These are phyloP conservation scores for Aspergillus mulundensis DNA, from an alignment of 495 filamentous ascomycete genomes.

Conservation along the genomic window DNA sequence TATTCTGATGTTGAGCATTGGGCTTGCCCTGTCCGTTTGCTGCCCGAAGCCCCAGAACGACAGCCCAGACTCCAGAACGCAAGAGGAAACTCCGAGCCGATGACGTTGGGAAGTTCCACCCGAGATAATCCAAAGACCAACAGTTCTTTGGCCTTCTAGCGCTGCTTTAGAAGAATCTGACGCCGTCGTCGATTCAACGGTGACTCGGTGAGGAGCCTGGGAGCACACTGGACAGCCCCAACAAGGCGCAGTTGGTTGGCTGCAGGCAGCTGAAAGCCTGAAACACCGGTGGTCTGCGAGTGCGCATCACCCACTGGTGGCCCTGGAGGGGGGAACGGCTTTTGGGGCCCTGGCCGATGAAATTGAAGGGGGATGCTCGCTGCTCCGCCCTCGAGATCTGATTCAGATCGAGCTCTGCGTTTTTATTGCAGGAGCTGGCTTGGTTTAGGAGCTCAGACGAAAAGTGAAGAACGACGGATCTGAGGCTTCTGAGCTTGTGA, in stretches of 20 bases:
- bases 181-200: not conserved
- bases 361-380: not conserved
- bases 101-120: not conserved
- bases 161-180: slow-evolving; percentile 1
- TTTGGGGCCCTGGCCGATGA: not conserved
- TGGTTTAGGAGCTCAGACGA: not conserved
- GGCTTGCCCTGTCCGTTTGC: not conserved
- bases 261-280: not conserved
- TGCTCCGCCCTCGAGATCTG: not conserved
- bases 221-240: not conserved
- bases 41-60: not conserved
- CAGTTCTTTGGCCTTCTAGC: slow-evolving; percentile 4
- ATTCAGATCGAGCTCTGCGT: slow-evolving; percentile 1
- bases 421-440: not conserved
- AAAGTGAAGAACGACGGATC: not conserved
- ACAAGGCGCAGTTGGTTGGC: slow-evolving; percentile 1
- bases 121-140: not conserved
- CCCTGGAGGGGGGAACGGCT: not conserved
- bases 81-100: not conserved
- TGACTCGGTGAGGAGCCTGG: too few species aligned
- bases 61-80: not conserved
- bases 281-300: slow-evolving; percentile 2
- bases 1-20: not conserved
- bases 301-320: not conserved
- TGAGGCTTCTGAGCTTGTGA: not conserved